Base-by-base conservation (phyloP, 2,329 filamentous ascomycete species). In the Nigrospora oryzae region DNA sequence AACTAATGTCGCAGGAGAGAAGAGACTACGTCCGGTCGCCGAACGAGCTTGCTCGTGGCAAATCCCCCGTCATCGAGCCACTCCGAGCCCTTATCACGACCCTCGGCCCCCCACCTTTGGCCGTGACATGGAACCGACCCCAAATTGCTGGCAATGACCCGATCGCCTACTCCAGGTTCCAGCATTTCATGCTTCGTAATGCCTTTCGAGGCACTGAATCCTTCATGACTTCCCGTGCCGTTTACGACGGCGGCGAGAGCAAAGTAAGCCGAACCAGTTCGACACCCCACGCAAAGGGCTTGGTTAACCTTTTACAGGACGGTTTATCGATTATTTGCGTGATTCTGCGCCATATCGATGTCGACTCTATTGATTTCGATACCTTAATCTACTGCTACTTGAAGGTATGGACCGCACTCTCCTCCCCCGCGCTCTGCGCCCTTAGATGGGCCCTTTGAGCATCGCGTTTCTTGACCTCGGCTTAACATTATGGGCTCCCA, bases 151-250 rank as follows among this genome's bases (percentile, higher is more conserved):
- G 71, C 23, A 86, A 84, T 50, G 76, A 64, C 15, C 81, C 81
- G 5, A 76, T 79, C 1, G 66, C 76, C 7, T 86, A 85, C 57
- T 84, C 81, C 2, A 70, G 80, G 19, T 86, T 86, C 51, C 82
- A 86, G 51, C 79, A 84, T 51, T 86, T 86, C 54, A 86, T 86
- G 82, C 70, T 86, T 38, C 75, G 77, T 15, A 84, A 85, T 56
- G 81, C 81, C 2, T 81, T 82, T 51, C 73, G 77, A 34, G 79
- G 77, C 51, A 78, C 75, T 0, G 82, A 84, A 52, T 82, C 79
- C 3, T 78, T 82, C 47, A 61, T 82, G 17, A 81, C 79, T 3
- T 76, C 77, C 19, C 71, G 81, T 17, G 81, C 81, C 23, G 77
- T 86, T 12, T 86, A 85, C 55, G 82, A 86, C 56, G 82, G 82